These are phyloP conservation scores for Leptographium galeiforme DNA, from an alignment of 2,329 filamentous ascomycete genomes.

Conservation along the genomic window DNA sequence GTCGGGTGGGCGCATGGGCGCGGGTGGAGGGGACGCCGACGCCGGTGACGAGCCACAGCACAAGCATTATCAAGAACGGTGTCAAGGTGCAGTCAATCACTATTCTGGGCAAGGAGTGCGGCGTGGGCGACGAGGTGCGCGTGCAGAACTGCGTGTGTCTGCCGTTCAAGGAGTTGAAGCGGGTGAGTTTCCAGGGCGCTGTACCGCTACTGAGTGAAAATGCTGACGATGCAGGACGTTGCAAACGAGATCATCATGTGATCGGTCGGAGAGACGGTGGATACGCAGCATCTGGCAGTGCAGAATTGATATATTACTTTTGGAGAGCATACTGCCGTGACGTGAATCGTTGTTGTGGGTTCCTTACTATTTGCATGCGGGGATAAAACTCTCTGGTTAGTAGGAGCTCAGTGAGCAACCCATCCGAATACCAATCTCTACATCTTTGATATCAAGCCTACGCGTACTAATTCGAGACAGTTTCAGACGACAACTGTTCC, in stretches of 20 bases:
- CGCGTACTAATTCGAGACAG: no score
- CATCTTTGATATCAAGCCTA: no score
- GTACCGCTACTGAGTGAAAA: neutral
- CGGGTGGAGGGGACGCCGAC: constrained; percentile 92
- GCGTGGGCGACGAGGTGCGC: constrained; percentile 81
- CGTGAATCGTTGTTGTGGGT: no score
- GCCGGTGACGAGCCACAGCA: constrained; percentile 74
- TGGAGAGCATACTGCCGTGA: no score
- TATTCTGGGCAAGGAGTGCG: constrained; percentile 92
- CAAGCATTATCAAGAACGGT: constrained; percentile 92
- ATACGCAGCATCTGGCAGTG: neutral
- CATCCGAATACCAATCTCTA: no score
- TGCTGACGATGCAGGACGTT: constrained; percentile 48
- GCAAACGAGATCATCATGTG: constrained; percentile 88
- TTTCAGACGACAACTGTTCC: no score
- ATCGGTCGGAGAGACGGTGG: neutral
- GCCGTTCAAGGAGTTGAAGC: constrained; percentile 95
- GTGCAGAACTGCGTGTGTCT: constrained; percentile 97
- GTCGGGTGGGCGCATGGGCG: constrained; percentile 93
- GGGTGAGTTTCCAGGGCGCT: constrained; percentile 42
- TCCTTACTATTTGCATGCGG: no score
- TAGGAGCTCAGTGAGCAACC: no score
- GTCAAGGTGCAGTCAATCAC: constrained; percentile 98
- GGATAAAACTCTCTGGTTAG: no score
- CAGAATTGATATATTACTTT: neutral